phyloP scores from a whole-genome alignment of 2,329 filamentous ascomycete genomes.

The Alternaria sp. region DNA sequence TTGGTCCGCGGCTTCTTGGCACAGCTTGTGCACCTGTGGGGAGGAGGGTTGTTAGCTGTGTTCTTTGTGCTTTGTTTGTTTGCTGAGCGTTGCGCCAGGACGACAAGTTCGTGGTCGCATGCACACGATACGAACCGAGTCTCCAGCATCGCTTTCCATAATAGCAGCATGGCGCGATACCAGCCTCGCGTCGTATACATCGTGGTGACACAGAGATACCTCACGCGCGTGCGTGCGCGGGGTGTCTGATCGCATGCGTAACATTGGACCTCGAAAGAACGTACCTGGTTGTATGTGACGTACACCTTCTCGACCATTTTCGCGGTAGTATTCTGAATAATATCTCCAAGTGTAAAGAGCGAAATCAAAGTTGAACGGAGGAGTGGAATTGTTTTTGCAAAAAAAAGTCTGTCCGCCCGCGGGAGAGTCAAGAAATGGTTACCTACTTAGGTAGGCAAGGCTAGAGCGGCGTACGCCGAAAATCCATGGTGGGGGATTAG shows the following conservation, averaged over 20 bases:
- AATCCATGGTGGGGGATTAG: conserved; percentile 10
- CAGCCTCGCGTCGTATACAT: background rate
- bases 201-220: conserved; percentile 7
- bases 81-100: background rate
- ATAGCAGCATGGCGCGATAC: background rate
- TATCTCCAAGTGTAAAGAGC: background rate
- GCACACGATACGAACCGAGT: background rate
- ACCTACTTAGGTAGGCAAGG: conserved; percentile 15
- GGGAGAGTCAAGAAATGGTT: conserved; percentile 12
- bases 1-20: conserved; percentile 79
- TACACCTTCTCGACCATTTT: conserved; percentile 52
- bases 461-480: conserved; percentile 14
- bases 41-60: conserved; percentile 10
- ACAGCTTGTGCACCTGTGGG: conserved; percentile 90
- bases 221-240: conserved; percentile 4
- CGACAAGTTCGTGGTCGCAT: background rate
- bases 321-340: conserved; percentile 10
- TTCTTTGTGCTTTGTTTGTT: background rate
- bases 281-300: conserved; percentile 53
- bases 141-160: background rate
- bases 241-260: conserved; percentile 14
- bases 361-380: background rate
- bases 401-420: conserved; percentile 15
- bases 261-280: conserved; percentile 17
- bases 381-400: background rate